Evolutionary conservation across 179 eudicot species (phyloP).

Genomic region (Amaranthus tricolor): DNA sequence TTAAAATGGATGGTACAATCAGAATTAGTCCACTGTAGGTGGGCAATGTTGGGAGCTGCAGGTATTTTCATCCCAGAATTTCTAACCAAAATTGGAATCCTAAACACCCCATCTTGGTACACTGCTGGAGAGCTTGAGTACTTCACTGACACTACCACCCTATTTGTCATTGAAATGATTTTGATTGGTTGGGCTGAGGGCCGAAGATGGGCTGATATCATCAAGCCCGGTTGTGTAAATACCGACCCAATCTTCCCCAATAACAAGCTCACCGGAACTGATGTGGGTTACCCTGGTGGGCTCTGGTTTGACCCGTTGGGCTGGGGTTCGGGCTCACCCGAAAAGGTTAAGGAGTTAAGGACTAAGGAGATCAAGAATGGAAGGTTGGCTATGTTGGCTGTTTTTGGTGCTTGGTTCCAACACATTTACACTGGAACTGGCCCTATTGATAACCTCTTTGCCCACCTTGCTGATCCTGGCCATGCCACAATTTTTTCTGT

Average conservation of each 20-base stretch:
- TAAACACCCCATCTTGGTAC: conserved; percentile 99
- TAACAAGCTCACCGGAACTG: conserved; percentile 96
- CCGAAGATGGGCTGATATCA: conserved; percentile 89
- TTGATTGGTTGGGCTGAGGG: conserved; percentile 99
- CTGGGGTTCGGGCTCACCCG: conserved; percentile 86
- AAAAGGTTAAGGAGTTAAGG: conserved; percentile 80
- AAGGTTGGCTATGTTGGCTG: conserved; percentile 94
- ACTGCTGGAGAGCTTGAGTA: conserved; percentile 94
- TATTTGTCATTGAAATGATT: conserved; percentile 69
- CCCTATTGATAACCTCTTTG: conserved; percentile 93
- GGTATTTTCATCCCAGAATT: conserved; percentile 97
- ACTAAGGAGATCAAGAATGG: conserved; percentile 99
- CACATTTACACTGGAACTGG: conserved; percentile 90
- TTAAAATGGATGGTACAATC: conserved; percentile 82
- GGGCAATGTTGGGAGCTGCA: conserved; percentile 99
- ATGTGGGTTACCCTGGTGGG: conserved; percentile 98
- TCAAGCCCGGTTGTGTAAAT: conserved; percentile 89
- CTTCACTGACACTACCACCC: conserved; percentile 95
- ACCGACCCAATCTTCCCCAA: conserved; percentile 96
- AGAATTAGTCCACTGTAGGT: conserved; percentile 86
- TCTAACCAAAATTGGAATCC: conserved; percentile 81
- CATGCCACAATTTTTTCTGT: conserved; percentile 96
- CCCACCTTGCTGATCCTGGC: conserved; percentile 98
- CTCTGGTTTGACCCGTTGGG: conserved; percentile 98
- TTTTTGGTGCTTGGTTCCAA: conserved; percentile 98